These are phyloP conservation scores for Fusarium torulosum DNA, from an alignment of 2,329 filamentous ascomycete species.

Conservation along the genomic window DNA sequence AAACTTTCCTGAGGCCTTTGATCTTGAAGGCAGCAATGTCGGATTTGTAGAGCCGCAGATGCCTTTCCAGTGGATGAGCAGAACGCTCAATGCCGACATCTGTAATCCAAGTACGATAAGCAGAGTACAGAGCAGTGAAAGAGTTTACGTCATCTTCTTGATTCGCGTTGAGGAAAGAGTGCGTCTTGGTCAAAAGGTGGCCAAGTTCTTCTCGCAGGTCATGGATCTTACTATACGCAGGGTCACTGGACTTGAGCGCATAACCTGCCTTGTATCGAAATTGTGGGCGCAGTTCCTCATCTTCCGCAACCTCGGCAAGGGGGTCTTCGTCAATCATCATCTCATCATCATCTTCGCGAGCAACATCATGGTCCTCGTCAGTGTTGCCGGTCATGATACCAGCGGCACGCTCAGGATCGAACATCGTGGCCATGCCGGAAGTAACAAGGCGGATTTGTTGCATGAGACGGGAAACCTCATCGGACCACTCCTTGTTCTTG, in stretches of 20 bases:
- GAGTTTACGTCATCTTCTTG: conserved; percentile 97
- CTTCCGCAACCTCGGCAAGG: conserved; percentile 75
- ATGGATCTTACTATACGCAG: conserved; percentile 82
- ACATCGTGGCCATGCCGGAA: conserved; percentile 89
- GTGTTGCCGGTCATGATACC: conserved; percentile 59
- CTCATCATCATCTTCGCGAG: conserved; percentile 61
- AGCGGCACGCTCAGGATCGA: conserved; percentile 82
- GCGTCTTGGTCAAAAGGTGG: conserved; percentile 82
- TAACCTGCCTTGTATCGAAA: conserved; percentile 94
- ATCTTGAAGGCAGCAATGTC: conserved; percentile 96
- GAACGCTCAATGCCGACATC: conserved; percentile 97
- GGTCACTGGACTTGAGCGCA: conserved; percentile 67
- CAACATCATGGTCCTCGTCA: conserved; percentile 66
- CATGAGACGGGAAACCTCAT: conserved; percentile 91
- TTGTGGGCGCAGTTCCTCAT: conserved; percentile 85
- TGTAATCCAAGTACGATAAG: conserved; percentile 96
- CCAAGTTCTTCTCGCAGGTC: conserved; percentile 84
- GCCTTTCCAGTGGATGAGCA: conserved; percentile 90
- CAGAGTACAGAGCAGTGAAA: conserved; percentile 92
- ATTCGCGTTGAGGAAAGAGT: conserved; percentile 82
- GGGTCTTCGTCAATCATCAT: conserved; percentile 63
- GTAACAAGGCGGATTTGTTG: conserved; percentile 89
- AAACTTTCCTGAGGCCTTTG: conserved; percentile 89
- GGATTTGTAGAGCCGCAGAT: conserved; percentile 84
- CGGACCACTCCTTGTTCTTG: conserved; percentile 98